Evolutionary conservation across 2,329 filamentous ascomycete genomes (phyloP).

Genomic region (Pseudogymnoascus sp.): DNA sequence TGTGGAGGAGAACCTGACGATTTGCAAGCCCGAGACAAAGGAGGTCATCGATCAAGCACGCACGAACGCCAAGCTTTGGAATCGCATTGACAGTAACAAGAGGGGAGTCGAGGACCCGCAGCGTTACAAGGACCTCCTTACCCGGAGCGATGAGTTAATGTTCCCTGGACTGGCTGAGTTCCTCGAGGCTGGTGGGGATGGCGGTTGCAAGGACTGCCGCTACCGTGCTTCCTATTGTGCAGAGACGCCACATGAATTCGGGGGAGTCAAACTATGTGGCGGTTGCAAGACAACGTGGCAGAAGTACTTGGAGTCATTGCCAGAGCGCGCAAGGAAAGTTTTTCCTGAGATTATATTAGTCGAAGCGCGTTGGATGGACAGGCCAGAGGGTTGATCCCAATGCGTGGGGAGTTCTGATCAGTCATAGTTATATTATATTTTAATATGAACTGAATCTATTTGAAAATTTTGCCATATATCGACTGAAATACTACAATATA

Average conservation of each 20-base stretch:
- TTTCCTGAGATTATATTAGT: background rate
- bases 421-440: background rate
- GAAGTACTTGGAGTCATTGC: background rate
- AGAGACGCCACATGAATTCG: no score
- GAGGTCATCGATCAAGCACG: constrained; percentile 21
- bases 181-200: constrained; percentile 9
- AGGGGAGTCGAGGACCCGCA: background rate
- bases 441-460: background rate
- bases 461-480: background rate
- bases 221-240: no score
- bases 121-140: constrained; percentile 14
- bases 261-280: no score
- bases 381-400: no score
- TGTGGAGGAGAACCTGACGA: constrained; percentile 27
- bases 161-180: constrained; percentile 15
- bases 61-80: constrained; percentile 29
- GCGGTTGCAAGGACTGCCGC: no score
- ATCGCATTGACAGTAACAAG: constrained; percentile 21
- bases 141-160: constrained; percentile 15
- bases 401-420: background rate
- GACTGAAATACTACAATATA: background rate
- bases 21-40: constrained; percentile 25
- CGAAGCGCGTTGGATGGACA: background rate
- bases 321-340: background rate
- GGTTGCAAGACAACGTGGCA: no score